Conservation (phyloP, 176 grass and related monocot genomes). For the Saccharum spontaneum region DNA sequence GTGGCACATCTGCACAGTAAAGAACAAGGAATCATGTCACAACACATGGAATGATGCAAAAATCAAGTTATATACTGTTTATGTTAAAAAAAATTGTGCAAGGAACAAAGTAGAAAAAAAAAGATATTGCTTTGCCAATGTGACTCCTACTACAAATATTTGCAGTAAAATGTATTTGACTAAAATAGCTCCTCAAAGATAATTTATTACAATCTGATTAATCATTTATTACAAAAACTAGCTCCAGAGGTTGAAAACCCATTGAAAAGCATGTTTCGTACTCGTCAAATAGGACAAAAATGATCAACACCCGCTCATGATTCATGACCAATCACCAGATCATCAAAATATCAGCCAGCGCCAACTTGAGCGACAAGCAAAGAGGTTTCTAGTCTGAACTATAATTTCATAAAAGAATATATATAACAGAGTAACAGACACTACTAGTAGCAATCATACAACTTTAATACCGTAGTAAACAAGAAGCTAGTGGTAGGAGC, state of each 20-base stretch:
- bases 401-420: too few relatives aligned
- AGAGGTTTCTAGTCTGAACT: background rate
- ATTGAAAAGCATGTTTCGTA: background rate
- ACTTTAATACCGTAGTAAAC: background rate
- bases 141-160: background rate
- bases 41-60: background rate
- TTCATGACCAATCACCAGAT: background rate
- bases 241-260: background rate
- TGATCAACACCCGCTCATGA: background rate
- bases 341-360: background rate
- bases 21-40: conserved; percentile 16
- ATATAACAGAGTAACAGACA: background rate
- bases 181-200: background rate
- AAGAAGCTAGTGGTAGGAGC: background rate
- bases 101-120: conserved; percentile 28
- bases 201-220: conserved; percentile 2
- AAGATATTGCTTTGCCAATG: background rate
- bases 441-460: background rate
- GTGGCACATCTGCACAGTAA: conserved; percentile 73
- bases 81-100: background rate
- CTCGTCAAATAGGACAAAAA: background rate
- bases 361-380: conserved; percentile 11
- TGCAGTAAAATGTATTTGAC: background rate
- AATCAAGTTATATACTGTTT: background rate
- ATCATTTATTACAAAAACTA: background rate